Percentiles rank a stretch among this genome's conserved stretches.
phyloP scores from a whole-genome alignment of 306 rosid species.

The Betula pendula region DNA sequence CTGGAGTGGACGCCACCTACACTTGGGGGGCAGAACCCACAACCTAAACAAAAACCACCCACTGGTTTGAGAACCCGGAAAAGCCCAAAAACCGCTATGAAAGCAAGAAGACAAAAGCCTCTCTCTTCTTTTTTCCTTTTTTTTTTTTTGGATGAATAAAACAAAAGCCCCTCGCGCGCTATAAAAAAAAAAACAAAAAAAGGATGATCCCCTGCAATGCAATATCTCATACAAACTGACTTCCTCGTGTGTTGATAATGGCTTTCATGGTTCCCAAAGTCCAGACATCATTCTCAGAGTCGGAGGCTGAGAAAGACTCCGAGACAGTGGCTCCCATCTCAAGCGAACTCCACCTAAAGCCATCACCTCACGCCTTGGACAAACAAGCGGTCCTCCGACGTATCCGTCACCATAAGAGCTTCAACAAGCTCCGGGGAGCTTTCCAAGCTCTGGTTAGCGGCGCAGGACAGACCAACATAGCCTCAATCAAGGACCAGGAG shows the following conservation, averaged over 20 bases:
- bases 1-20: too few species aligned
- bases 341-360: constrained; percentile 52
- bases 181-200: neutral
- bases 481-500: constrained; percentile 27
- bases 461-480: constrained; percentile 24
- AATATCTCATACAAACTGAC: neutral
- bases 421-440: constrained; percentile 48
- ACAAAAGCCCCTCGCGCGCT: neutral
- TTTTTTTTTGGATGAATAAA: too few species aligned
- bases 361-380: constrained; percentile 44
- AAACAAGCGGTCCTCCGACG: constrained; percentile 64
- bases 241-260: constrained; percentile 24
- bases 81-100: too few species aligned
- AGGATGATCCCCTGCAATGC: neutral
- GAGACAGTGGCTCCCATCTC: constrained; percentile 32
- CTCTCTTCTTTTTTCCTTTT: too few species aligned
- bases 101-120: too few species aligned
- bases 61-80: too few species aligned
- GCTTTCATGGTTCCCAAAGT: constrained; percentile 38
- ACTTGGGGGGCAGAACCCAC: too few species aligned
- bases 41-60: too few species aligned
- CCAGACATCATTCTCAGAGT: constrained; percentile 35
- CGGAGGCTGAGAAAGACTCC: constrained; percentile 29
- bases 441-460: constrained; percentile 37
- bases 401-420: constrained; percentile 54